Conservation (phyloP, 805 yeast species). For the Ogataea ramenticola region DNA sequence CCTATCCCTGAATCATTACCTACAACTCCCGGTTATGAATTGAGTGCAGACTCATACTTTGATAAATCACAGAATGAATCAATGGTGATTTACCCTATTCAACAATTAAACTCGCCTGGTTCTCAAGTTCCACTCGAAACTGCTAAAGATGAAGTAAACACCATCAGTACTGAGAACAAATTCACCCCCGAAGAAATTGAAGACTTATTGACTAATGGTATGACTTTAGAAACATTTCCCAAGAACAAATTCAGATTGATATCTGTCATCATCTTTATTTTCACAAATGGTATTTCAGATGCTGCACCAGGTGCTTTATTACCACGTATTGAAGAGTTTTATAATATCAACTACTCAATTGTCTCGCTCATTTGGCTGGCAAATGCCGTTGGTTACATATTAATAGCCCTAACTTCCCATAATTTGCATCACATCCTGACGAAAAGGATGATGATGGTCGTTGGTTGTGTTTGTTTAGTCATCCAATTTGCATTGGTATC, state of each 20-base stretch:
- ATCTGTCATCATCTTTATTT: slow-evolving; percentile 33
- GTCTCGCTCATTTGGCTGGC: slow-evolving; percentile 54
- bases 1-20: slow-evolving; percentile 35
- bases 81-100: background rate
- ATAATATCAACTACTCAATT: slow-evolving; percentile 40
- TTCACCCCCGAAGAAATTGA: background rate
- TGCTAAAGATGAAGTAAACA: too few relatives aligned
- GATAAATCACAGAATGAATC: slow-evolving; percentile 12
- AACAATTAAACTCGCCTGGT: background rate
- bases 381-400: slow-evolving; percentile 48
- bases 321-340: slow-evolving; percentile 44
- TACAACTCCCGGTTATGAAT: slow-evolving; percentile 32
- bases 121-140: background rate
- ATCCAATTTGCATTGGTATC: slow-evolving; percentile 39
- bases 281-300: slow-evolving; percentile 40
- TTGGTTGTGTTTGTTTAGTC: slow-evolving; percentile 30
- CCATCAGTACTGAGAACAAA: background rate
- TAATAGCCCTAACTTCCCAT: slow-evolving; percentile 43
- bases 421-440: slow-evolving; percentile 35
- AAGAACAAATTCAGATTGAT: slow-evolving; percentile 34
- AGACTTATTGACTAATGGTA: slow-evolving; percentile 13
- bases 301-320: slow-evolving; percentile 58
- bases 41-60: slow-evolving; percentile 17
- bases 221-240: slow-evolving; percentile 37
- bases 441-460: slow-evolving; percentile 28